These are phyloP conservation scores for Asclepias syriaca DNA, from an alignment of 257 asterid species.

Conservation along the genomic window DNA sequence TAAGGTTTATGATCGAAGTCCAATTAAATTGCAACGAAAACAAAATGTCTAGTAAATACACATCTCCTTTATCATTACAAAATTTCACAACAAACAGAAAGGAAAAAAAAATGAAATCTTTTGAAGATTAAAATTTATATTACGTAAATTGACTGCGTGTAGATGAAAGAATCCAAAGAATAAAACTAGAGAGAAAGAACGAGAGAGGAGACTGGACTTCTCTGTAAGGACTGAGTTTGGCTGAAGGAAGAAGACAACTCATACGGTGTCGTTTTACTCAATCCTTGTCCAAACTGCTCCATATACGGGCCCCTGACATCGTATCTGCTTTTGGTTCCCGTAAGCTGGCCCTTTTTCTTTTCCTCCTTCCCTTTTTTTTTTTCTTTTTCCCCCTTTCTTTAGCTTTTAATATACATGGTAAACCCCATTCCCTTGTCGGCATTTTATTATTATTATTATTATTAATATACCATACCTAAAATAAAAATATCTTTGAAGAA, in stretches of 20 bases:
- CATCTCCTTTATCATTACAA: neutral
- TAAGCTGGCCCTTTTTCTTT: too few relatives aligned
- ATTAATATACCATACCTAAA: too few relatives aligned
- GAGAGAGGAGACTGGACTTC: neutral
- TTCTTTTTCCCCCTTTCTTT: too few relatives aligned
- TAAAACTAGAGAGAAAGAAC: neutral
- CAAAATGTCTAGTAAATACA: neutral
- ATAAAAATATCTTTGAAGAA: too few relatives aligned
- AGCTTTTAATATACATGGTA: too few relatives aligned
- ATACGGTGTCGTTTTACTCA: neutral
- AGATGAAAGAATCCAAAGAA: neutral
- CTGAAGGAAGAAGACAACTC: constrained; percentile 6
- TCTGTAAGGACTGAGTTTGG: neutral
- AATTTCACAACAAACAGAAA: neutral
- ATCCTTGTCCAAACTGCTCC: neutral
- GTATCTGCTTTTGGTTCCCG: neutral
- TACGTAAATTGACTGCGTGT: neutral
- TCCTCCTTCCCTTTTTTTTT: too few relatives aligned
- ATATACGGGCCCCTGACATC: neutral
- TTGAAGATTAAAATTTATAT: neutral
- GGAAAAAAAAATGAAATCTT: neutral
- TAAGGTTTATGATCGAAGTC: constrained; percentile 8
- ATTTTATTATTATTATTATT: too few relatives aligned
- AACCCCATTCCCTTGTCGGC: too few relatives aligned
- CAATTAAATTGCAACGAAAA: neutral